A percentile compares a stretch with the other conserved stretches of the same genome.
These are phyloP conservation scores for Keithomyces neogunnii DNA, from an alignment of 2,329 filamentous ascomycete genomes.

Conservation along the genomic window DNA sequence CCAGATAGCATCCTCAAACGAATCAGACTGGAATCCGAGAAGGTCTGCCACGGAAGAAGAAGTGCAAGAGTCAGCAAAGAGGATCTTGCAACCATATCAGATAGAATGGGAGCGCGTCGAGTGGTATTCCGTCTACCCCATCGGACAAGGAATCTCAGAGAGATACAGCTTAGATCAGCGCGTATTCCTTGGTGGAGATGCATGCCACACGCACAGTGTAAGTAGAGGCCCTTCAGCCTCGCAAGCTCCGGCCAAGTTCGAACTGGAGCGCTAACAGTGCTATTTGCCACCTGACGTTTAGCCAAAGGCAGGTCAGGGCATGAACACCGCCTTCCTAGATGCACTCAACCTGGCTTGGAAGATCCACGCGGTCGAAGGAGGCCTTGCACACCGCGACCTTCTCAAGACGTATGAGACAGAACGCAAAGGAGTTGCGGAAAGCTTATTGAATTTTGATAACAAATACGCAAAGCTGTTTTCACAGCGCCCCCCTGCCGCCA, in stretches of 20 bases:
- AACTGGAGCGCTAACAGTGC: not conserved
- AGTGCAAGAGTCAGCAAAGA: slow-evolving; percentile 57
- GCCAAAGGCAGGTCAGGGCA: slow-evolving; percentile 71
- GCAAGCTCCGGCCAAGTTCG: not conserved
- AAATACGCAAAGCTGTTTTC: slow-evolving; percentile 89
- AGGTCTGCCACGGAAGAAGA: slow-evolving; percentile 54
- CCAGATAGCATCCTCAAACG: slow-evolving; percentile 55
- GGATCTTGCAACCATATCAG: slow-evolving; percentile 56
- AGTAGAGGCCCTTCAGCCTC: slow-evolving; percentile 19
- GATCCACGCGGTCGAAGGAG: slow-evolving; percentile 80
- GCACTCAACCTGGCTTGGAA: slow-evolving; percentile 94
- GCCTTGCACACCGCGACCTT: slow-evolving; percentile 66
- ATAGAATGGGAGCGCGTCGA: slow-evolving; percentile 61
- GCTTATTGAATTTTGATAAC: slow-evolving; percentile 76
- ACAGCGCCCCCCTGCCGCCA: slow-evolving; percentile 61
- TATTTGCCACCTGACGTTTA: slow-evolving; percentile 29
- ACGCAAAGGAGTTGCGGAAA: slow-evolving; percentile 76
- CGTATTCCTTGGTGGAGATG: slow-evolving; percentile 68
- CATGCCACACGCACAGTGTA: slow-evolving; percentile 71
- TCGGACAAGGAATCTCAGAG: slow-evolving; percentile 65
- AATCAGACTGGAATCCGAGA: slow-evolving; percentile 52
- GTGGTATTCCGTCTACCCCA: slow-evolving; percentile 72
- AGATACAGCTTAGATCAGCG: slow-evolving; percentile 59
- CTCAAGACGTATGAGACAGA: slow-evolving; percentile 82
- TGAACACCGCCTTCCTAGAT: slow-evolving; percentile 74